phyloP scores from a whole-genome alignment of 768 basidiomycete genomes.

The Tricholoma saponaceum region DNA sequence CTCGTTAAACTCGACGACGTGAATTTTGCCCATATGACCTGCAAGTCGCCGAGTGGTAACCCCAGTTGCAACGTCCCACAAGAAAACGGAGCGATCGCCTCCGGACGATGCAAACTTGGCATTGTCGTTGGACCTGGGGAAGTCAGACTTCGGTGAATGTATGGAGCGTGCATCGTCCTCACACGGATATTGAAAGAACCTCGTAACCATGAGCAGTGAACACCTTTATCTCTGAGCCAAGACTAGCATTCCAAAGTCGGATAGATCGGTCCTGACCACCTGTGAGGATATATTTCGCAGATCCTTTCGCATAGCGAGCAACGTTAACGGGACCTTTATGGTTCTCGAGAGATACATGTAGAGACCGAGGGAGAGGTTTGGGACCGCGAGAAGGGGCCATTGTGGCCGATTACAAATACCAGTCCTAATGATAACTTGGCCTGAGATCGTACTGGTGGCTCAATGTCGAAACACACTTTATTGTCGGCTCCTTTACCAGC shows the following conservation, averaged over 20 bases:
- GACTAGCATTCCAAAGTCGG: constrained; percentile 84
- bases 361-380: constrained; percentile 49
- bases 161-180: constrained; percentile 24
- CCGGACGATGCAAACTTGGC: constrained; percentile 91
- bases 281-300: constrained; percentile 85
- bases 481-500: constrained; percentile 49
- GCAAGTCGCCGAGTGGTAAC: constrained; percentile 77
- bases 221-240: constrained; percentile 85
- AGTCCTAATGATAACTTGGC: too few relatives aligned
- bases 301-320: constrained; percentile 86
- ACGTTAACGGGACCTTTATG: constrained; percentile 90
- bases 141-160: neutral
- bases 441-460: too few relatives aligned
- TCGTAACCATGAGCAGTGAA: constrained; percentile 96
- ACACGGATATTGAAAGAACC: constrained; percentile 89
- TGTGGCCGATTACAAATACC: constrained; percentile 7
- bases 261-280: constrained; percentile 91
- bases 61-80: constrained; percentile 94
- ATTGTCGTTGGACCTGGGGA: constrained; percentile 81
- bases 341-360: constrained; percentile 57
- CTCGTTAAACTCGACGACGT: constrained; percentile 85
- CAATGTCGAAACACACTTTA: constrained; percentile 49
- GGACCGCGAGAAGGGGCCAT: constrained; percentile 56
- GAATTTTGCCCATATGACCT: constrained; percentile 90
- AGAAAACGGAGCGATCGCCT: constrained; percentile 87